Evolutionary conservation across 2,329 filamentous ascomycete species (phyloP).

Genomic region (Aspergillus caelatus): DNA sequence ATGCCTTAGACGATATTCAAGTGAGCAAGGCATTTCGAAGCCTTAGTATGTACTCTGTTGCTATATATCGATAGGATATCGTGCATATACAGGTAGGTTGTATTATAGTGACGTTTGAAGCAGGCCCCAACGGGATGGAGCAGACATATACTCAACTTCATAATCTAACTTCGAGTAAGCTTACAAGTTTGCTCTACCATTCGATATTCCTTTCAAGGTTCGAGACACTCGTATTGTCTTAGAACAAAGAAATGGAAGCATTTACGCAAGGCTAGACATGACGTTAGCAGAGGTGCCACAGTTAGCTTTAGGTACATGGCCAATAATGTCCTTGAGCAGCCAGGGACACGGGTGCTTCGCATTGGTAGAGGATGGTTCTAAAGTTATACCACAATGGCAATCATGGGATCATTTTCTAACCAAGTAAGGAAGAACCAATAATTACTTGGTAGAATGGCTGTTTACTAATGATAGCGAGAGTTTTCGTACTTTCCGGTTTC

Average conservation of each 20-base stretch:
- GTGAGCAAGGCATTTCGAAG: not conserved
- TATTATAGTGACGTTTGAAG: not conserved
- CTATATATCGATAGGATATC: not conserved
- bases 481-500: too few species aligned
- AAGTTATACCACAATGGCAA: too few species aligned
- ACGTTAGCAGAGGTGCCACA: not conserved
- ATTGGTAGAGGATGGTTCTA: too few species aligned
- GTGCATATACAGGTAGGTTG: not conserved
- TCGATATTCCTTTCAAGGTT: not conserved
- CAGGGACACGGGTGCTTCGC: too few species aligned
- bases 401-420: not conserved
- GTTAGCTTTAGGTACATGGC: not conserved
- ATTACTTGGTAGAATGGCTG: not conserved
- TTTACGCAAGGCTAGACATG: not conserved
- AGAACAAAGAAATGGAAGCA: too few species aligned
- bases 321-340: not conserved
- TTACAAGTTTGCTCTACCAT: not conserved
- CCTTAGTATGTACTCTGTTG: not conserved
- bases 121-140: not conserved
- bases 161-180: not conserved
- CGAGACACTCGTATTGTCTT: too few species aligned
- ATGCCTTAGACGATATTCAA: not conserved
- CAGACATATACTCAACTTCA: not conserved
- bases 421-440: not conserved
- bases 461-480: too few species aligned